Conservation (phyloP, 2,329 filamentous ascomycete genomes). For the Didymella pinodella region DNA sequence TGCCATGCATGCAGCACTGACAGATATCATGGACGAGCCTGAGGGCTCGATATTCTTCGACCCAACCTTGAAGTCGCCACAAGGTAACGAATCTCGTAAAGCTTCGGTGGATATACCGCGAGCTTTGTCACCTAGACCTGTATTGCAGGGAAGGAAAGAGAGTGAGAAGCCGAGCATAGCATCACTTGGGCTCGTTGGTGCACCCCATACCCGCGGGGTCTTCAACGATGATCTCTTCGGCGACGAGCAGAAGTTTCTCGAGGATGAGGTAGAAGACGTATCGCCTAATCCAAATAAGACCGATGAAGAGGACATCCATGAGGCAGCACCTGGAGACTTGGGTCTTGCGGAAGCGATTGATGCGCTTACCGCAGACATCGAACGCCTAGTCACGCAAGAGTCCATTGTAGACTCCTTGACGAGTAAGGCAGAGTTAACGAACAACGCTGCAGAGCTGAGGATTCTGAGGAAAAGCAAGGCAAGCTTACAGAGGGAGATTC, state of each 20-base stretch:
- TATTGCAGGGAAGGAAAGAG: constrained; percentile 50
- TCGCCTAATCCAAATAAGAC: constrained; percentile 64
- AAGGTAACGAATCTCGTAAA: constrained; percentile 67
- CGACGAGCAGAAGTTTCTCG: constrained; percentile 85
- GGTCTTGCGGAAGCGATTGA: constrained; percentile 93
- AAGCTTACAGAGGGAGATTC: constrained; percentile 89
- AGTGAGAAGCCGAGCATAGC: constrained; percentile 82
- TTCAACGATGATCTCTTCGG: constrained; percentile 94
- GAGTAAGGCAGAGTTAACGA: constrained; percentile 93
- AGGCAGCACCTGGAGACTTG: constrained; percentile 92
- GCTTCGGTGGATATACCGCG: constrained; percentile 68
- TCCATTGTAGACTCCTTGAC: constrained; percentile 90
- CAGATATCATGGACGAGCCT: constrained; percentile 85
- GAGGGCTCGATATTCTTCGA: constrained; percentile 73
- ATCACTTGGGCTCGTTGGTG: constrained; percentile 88
- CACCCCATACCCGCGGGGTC: constrained; percentile 85
- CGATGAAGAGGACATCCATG: constrained; percentile 83
- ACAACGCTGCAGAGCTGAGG: constrained; percentile 90
- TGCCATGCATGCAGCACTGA: constrained; percentile 90
- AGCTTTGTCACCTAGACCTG: constrained; percentile 50
- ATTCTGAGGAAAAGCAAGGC: constrained; percentile 94
- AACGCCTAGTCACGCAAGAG: constrained; percentile 85
- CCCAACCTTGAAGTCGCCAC: constrained; percentile 60
- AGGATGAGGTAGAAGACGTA: constrained; percentile 83
- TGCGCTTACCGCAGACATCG: constrained; percentile 86